Evolutionary conservation across 768 basidiomycete species (phyloP).

Genomic region (Asterophora parasitica): DNA sequence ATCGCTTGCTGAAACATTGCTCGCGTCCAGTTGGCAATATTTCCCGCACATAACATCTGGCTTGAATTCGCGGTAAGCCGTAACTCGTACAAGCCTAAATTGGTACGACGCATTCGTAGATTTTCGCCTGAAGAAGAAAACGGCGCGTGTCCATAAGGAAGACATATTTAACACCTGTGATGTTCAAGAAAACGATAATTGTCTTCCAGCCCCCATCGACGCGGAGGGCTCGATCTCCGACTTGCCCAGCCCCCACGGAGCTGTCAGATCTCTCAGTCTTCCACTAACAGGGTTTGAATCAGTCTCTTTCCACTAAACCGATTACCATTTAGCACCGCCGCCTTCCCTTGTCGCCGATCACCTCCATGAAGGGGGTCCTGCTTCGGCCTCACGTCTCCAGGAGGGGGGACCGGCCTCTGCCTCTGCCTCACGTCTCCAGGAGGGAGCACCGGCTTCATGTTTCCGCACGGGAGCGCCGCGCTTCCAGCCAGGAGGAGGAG

Average conservation of each 20-base stretch:
- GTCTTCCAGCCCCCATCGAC: background rate
- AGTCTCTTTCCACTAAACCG: background rate
- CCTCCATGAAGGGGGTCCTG: background rate
- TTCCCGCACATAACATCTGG: background rate
- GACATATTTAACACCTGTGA: conserved; percentile 2
- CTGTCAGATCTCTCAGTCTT: background rate
- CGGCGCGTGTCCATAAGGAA: background rate
- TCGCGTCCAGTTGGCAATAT: background rate
- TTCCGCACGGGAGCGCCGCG: conserved; percentile 5
- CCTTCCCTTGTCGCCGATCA: background rate
- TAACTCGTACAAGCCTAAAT: background rate
- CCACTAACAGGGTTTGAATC: background rate
- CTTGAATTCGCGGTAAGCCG: background rate
- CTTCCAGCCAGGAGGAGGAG: conserved; percentile 3
- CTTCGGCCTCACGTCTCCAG: conserved; percentile 6
- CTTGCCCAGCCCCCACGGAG: background rate
- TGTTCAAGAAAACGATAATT: background rate
- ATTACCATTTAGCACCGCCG: background rate
- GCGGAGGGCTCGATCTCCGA: background rate
- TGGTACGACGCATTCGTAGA: background rate
- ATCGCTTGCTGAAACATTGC: background rate
- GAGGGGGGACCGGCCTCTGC: conserved; percentile 8
- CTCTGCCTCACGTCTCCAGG: conserved; percentile 15
- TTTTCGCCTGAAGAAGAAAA: background rate
- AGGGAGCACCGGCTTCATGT: conserved; percentile 8